Conservation (phyloP, 306 rosid genomes). For the Coriaria nepalensis region DNA sequence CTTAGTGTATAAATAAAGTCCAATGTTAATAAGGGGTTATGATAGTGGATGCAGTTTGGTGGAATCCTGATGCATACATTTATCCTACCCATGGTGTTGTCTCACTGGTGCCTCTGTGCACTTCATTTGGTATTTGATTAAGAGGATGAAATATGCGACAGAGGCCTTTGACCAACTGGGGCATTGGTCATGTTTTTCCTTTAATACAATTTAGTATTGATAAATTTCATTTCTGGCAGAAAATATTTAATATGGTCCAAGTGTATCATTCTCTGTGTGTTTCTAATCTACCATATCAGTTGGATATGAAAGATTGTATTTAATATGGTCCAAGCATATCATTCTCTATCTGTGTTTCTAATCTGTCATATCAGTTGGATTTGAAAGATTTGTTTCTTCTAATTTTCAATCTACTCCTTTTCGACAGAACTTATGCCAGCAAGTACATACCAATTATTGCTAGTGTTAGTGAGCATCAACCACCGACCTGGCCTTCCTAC, state of each 20-base stretch:
- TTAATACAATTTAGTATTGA: neutral
- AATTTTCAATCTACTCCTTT: constrained; percentile 12
- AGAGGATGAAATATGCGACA: neutral
- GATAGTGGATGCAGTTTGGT: no score
- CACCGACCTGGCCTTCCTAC: constrained; percentile 99
- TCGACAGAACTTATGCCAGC: constrained; percentile 94
- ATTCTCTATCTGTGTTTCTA: no score
- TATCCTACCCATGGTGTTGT: neutral
- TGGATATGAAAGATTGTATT: no score
- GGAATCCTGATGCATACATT: neutral
- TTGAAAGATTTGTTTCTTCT: neutral
- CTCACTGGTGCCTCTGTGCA: neutral
- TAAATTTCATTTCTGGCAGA: neutral
- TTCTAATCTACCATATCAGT: no score
- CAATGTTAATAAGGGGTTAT: no score
- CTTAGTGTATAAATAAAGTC: constrained; percentile 3
- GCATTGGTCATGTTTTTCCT: neutral
- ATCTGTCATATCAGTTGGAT: no score
- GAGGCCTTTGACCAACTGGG: neutral
- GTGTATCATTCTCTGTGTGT: neutral
- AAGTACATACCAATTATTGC: constrained; percentile 99
- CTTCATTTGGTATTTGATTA: constrained; percentile 1
- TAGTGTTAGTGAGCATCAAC: constrained; percentile 99
- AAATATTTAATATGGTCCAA: constrained; percentile 2
- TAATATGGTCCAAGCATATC: no score